A percentile compares a stretch with the other conserved stretches of the same genome.
phyloP scores from a whole-genome alignment of 2,329 filamentous ascomycete genomes.

The Cryphonectria radicalis region DNA sequence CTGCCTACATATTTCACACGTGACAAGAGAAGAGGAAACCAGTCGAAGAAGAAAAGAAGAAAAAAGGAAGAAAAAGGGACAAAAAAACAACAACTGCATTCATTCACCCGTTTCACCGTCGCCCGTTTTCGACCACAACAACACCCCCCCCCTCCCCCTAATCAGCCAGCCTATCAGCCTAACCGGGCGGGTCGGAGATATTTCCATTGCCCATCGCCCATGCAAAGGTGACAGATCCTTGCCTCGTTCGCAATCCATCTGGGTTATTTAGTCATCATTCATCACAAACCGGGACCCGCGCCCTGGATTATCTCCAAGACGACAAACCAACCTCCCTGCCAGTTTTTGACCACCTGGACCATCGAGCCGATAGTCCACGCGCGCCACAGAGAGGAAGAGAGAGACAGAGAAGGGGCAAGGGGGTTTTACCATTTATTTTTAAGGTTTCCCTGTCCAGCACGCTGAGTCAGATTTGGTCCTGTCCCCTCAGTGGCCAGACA shows the following conservation, averaged over 20 bases:
- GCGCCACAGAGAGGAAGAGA: background rate
- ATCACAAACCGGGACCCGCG: background rate
- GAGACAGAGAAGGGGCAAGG: background rate
- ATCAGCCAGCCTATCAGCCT: background rate
- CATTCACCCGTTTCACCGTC: background rate
- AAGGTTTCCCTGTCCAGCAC: slow-evolving; percentile 10
- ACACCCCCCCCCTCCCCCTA: no score
- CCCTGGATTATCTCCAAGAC: background rate
- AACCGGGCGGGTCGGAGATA: slow-evolving; percentile 19
- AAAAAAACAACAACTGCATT: background rate
- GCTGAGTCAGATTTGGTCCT: slow-evolving; percentile 28
- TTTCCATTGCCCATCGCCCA: background rate
- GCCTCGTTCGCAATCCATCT: slow-evolving; percentile 4
- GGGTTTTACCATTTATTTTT: background rate
- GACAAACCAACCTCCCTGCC: background rate
- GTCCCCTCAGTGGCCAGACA: slow-evolving; percentile 16
- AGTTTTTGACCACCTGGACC: background rate
- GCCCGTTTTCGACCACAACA: background rate
- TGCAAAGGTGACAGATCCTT: background rate
- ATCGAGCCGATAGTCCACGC: slow-evolving; percentile 2
- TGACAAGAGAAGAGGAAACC: background rate
- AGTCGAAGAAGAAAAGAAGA: background rate
- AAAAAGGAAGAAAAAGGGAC: background rate
- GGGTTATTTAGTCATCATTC: slow-evolving; percentile 25
- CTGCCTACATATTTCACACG: no score